phyloP scores from a whole-genome alignment of 805 yeast genomes.

The Metschnikowia chrysomelidarum region DNA sequence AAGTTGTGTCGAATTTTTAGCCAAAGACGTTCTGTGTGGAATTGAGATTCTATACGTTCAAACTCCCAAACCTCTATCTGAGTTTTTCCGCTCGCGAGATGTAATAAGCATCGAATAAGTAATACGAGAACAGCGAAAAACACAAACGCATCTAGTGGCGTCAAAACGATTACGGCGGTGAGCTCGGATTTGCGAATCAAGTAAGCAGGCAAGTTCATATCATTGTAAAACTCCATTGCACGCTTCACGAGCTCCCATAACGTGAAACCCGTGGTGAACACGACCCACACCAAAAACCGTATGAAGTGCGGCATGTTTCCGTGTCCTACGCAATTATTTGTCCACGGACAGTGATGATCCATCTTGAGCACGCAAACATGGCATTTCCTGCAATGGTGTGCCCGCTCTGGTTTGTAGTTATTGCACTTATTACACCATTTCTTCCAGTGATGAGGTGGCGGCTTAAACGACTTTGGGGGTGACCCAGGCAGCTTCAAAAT shows the following conservation, averaged over 20 bases:
- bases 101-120: conserved; percentile 57
- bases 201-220: conserved; percentile 54
- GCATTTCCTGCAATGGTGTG: conserved; percentile 85
- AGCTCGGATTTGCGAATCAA: conserved; percentile 53
- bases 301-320: conserved; percentile 75
- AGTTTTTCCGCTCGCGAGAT: conserved; percentile 67
- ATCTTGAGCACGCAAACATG: conserved; percentile 74
- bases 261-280: conserved; percentile 48
- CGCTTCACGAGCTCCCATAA: conserved; percentile 41
- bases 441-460: conserved; percentile 51
- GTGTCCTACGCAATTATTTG: conserved; percentile 85
- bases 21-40: conserved; percentile 56
- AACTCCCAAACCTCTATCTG: conserved; percentile 92
- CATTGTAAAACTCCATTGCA: conserved; percentile 43
- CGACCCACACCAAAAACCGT: conserved; percentile 70
- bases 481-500: conserved; percentile 65
- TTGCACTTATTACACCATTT: conserved; percentile 75
- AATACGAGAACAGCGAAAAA: conserved; percentile 57
- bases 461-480: conserved; percentile 51
- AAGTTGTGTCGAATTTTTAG: conserved; percentile 45
- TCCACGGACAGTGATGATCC: conserved; percentile 97
- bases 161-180: conserved; percentile 50
- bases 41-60: conserved; percentile 73
- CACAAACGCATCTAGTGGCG: conserved; percentile 59
- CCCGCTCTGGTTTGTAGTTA: conserved; percentile 71